These are phyloP conservation scores for Scedosporium minutisporum DNA, from an alignment of 2,329 filamentous ascomycete genomes.

Conservation along the genomic window DNA sequence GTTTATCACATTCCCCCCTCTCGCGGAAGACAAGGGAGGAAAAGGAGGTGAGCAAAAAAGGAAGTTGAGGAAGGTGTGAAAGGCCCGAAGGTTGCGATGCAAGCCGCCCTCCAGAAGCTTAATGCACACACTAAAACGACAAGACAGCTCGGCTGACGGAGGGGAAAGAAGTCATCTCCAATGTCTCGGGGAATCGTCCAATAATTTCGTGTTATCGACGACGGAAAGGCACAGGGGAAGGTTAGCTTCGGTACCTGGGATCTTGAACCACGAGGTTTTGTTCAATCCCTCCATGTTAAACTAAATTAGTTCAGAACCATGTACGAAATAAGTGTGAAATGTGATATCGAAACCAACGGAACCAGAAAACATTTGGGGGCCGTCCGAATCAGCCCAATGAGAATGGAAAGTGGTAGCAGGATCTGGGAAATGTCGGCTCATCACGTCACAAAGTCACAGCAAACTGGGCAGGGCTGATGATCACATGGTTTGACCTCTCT, in stretches of 20 bases:
- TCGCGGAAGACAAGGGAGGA: too few relatives aligned
- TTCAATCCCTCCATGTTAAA: not conserved
- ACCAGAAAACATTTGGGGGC: not conserved
- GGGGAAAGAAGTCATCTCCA: too few relatives aligned
- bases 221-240: not conserved
- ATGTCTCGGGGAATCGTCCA: not conserved
- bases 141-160: too few relatives aligned
- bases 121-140: too few relatives aligned
- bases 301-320: too few relatives aligned
- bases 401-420: not conserved
- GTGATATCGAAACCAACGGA: not conserved
- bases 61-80: too few relatives aligned
- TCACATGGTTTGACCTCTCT: not conserved
- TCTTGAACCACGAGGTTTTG: not conserved
- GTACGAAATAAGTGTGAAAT: not conserved
- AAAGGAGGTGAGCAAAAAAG: too few relatives aligned
- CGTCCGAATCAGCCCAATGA: not conserved
- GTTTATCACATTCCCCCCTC: too few relatives aligned
- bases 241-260: slow-evolving; percentile 1
- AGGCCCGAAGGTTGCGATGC: not conserved
- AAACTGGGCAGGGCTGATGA: not conserved
- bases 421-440: not conserved
- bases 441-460: not conserved
- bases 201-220: not conserved
- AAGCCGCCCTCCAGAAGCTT: not conserved